These are phyloP conservation scores for Beauveria pseudobassiana DNA, from an alignment of 2,329 filamentous ascomycete species.

Conservation along the genomic window DNA sequence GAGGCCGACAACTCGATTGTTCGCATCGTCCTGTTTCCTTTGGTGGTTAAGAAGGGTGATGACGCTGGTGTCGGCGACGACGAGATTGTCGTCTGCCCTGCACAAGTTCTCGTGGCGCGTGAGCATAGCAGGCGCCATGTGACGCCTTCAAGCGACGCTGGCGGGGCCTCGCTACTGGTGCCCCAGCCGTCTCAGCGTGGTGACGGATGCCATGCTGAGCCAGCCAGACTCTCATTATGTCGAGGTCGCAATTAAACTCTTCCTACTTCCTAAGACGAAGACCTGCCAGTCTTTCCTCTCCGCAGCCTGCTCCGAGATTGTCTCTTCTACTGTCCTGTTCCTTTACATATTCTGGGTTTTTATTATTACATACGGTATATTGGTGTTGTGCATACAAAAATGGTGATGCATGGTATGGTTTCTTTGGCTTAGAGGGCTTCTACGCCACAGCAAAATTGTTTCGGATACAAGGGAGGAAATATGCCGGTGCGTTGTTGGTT, in stretches of 20 bases:
- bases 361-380: not conserved
- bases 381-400: conserved; percentile 2
- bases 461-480: not conserved
- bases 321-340: conserved; percentile 3
- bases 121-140: conserved; percentile 31
- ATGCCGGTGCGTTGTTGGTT: not conserved
- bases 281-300: conserved; percentile 12
- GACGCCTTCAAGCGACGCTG: conserved; percentile 45
- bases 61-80: conserved; percentile 82
- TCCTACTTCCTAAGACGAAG: conserved; percentile 6
- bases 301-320: conserved; percentile 14
- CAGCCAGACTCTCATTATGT: conserved; percentile 24
- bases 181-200: conserved; percentile 30
- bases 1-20: conserved; percentile 71
- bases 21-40: conserved; percentile 86
- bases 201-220: conserved; percentile 25
- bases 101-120: conserved; percentile 77
- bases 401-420: not conserved
- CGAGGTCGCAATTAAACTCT: conserved; percentile 23
- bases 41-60: conserved; percentile 93
- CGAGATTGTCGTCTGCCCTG: conserved; percentile 90
- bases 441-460: not conserved
- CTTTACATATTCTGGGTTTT: not conserved
- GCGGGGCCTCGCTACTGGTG: conserved; percentile 36
- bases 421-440: not conserved